Percentiles rank a stretch among this genome's conserved stretches.
phyloP scores from a whole-genome alignment of 139 green algal species.

The Coelastrella sp. region DNA sequence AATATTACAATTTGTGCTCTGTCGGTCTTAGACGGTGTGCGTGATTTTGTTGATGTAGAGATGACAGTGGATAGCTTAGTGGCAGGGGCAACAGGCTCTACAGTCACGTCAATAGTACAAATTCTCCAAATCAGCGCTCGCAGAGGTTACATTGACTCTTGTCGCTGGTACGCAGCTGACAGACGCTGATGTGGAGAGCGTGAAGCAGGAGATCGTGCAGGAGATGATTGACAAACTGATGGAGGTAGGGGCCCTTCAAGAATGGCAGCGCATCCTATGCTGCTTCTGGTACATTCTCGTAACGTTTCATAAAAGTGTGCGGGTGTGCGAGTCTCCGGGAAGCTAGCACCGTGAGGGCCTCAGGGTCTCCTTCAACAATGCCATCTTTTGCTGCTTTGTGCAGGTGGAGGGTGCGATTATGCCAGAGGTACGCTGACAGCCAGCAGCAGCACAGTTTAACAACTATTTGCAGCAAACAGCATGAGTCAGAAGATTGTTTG shows the following conservation, averaged over 20 bases:
- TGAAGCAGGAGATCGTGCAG: slow-evolving; percentile 69
- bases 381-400: background rate
- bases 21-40: too few relatives aligned
- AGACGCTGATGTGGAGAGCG: slow-evolving; percentile 60
- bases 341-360: too few relatives aligned
- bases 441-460: too few relatives aligned
- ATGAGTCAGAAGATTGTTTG: too few relatives aligned
- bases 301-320: too few relatives aligned
- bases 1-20: background rate
- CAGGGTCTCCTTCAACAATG: too few relatives aligned
- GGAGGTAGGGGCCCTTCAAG: slow-evolving; percentile 59
- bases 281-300: too few relatives aligned
- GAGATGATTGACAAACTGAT: slow-evolving; percentile 64
- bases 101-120: background rate
- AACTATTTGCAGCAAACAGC: too few relatives aligned
- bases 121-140: too few relatives aligned
- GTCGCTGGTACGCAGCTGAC: background rate
- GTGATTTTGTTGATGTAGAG: too few relatives aligned
- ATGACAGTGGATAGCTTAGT: background rate
- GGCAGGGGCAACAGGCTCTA: background rate
- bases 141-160: background rate
- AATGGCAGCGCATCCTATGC: slow-evolving; percentile 8
- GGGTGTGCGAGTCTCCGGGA: too few relatives aligned
- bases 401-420: slow-evolving; percentile 42
- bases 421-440: slow-evolving; percentile 2